Evolutionary conservation across 2,329 filamentous ascomycete species (phyloP).

Genomic region (Claviceps purpurea): DNA sequence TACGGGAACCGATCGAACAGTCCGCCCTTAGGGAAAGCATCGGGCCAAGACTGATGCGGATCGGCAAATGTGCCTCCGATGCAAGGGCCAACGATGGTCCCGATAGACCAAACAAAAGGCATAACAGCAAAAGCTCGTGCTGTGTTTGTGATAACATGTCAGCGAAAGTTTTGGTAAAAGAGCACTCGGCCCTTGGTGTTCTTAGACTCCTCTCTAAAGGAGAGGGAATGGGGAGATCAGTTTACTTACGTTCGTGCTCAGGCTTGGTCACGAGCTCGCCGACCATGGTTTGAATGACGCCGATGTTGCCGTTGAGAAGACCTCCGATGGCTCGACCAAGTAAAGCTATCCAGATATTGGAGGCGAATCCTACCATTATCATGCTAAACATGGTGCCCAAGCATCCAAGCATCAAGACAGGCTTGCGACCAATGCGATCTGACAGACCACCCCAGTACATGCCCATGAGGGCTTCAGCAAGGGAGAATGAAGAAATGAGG

Average conservation of each 20-base stretch:
- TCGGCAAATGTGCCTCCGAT: slow-evolving; percentile 80
- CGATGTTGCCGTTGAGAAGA: slow-evolving; percentile 81
- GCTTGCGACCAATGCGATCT: slow-evolving; percentile 73
- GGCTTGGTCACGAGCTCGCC: slow-evolving; percentile 73
- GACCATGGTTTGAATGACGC: slow-evolving; percentile 86
- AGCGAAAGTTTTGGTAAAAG: slow-evolving; percentile 5
- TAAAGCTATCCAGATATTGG: slow-evolving; percentile 74
- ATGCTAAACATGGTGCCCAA: slow-evolving; percentile 72
- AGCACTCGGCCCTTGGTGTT: background rate
- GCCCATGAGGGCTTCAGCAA: slow-evolving; percentile 70
- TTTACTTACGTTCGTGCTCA: slow-evolving; percentile 66
- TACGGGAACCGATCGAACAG: slow-evolving; percentile 74
- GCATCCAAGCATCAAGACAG: slow-evolving; percentile 69
- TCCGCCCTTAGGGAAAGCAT: slow-evolving; percentile 50
- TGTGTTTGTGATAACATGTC: slow-evolving; percentile 18
- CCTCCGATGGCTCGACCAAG: slow-evolving; percentile 65
- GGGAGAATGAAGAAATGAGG: slow-evolving; percentile 74
- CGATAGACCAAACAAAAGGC: slow-evolving; percentile 88
- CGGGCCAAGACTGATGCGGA: slow-evolving; percentile 61
- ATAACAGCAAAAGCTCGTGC: slow-evolving; percentile 80
- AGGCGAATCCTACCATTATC: slow-evolving; percentile 68
- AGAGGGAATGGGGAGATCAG: background rate
- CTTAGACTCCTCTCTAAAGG: no score
- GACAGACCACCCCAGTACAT: slow-evolving; percentile 82
- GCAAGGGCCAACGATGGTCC: slow-evolving; percentile 76